These are phyloP conservation scores for Moniliophthora roreri DNA, from an alignment of 1,284 basidiomycete genomes.

Conservation along the genomic window DNA sequence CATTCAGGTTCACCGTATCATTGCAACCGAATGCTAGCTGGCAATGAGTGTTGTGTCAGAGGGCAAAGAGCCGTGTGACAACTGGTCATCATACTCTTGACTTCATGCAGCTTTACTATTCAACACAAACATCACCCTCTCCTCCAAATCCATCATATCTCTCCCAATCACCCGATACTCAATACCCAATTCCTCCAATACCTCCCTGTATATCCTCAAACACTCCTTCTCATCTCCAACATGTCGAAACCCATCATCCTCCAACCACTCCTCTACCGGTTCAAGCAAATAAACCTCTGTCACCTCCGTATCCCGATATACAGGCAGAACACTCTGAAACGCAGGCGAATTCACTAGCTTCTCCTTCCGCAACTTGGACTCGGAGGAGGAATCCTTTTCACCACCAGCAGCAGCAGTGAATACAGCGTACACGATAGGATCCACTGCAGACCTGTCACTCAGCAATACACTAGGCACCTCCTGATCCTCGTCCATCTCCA, in stretches of 20 bases:
- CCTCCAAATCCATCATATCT: slow-evolving; percentile 33
- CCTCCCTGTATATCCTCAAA: slow-evolving; percentile 34
- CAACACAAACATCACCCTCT: slow-evolving; percentile 25
- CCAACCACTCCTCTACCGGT: slow-evolving; percentile 56
- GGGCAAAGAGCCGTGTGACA: too few species aligned
- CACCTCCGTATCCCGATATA: slow-evolving; percentile 33
- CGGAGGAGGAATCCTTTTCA: slow-evolving; percentile 24
- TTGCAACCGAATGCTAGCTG: too few species aligned
- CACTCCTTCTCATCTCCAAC: slow-evolving; percentile 49
- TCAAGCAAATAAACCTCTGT: slow-evolving; percentile 50
- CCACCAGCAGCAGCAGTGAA: slow-evolving; percentile 38
- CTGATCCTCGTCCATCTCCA: slow-evolving; percentile 20
- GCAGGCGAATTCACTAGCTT: slow-evolving; percentile 33
- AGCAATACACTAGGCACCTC: slow-evolving; percentile 28
- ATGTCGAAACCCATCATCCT: slow-evolving; percentile 61
- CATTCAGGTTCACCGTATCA: too few species aligned
- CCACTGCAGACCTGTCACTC: slow-evolving; percentile 64
- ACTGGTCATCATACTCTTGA: too few species aligned
- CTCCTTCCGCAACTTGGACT: slow-evolving; percentile 28
- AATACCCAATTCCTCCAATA: slow-evolving; percentile 47
- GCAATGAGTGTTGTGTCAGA: too few species aligned
- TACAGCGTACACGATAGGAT: slow-evolving; percentile 60
- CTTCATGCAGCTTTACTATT: too few species aligned
- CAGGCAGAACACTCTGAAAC: slow-evolving; percentile 40
- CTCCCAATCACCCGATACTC: slow-evolving; percentile 44